Conservation (phyloP, 371 early-diverging fungal species). For the Syncephalastrum racemosum region DNA sequence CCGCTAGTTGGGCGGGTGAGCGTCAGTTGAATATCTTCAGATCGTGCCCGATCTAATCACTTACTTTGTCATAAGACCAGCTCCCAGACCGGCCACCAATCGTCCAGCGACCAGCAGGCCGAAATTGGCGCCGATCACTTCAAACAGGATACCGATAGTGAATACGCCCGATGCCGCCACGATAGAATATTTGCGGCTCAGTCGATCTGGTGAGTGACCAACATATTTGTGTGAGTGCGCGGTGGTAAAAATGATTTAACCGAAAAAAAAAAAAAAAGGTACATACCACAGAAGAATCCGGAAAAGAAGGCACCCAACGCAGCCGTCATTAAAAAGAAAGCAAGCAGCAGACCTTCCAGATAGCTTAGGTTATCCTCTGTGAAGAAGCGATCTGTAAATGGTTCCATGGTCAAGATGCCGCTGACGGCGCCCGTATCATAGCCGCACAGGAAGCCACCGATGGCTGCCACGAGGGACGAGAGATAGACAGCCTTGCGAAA, state of each 20-base stretch:
- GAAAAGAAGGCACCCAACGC: slow-evolving; percentile 46
- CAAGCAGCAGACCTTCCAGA: slow-evolving; percentile 30
- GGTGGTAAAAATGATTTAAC: background rate
- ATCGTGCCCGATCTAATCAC: background rate
- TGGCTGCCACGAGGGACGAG: slow-evolving; percentile 25
- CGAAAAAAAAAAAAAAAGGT: slow-evolving; percentile 4
- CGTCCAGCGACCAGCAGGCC: slow-evolving; percentile 42
- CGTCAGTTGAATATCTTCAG: slow-evolving; percentile 32
- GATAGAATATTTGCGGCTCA: slow-evolving; percentile 44
- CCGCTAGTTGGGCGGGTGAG: slow-evolving; percentile 1
- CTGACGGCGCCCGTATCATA: slow-evolving; percentile 40
- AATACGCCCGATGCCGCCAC: slow-evolving; percentile 35
- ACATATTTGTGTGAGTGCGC: background rate
- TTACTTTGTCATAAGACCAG: slow-evolving; percentile 39
- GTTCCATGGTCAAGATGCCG: slow-evolving; percentile 26
- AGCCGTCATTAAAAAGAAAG: slow-evolving; percentile 44
- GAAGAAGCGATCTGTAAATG: slow-evolving; percentile 19
- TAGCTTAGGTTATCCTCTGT: slow-evolving; percentile 14
- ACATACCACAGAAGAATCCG: slow-evolving; percentile 41
- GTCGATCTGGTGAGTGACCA: slow-evolving; percentile 23
- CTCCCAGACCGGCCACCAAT: slow-evolving; percentile 42
- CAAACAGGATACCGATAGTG: slow-evolving; percentile 44
- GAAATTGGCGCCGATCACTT: slow-evolving; percentile 43
- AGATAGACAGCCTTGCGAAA: slow-evolving; percentile 30
- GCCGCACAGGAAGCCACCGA: slow-evolving; percentile 37